phyloP scores from a whole-genome alignment of 1,284 basidiomycete species.

The Melampsora abietis-canadensis region DNA sequence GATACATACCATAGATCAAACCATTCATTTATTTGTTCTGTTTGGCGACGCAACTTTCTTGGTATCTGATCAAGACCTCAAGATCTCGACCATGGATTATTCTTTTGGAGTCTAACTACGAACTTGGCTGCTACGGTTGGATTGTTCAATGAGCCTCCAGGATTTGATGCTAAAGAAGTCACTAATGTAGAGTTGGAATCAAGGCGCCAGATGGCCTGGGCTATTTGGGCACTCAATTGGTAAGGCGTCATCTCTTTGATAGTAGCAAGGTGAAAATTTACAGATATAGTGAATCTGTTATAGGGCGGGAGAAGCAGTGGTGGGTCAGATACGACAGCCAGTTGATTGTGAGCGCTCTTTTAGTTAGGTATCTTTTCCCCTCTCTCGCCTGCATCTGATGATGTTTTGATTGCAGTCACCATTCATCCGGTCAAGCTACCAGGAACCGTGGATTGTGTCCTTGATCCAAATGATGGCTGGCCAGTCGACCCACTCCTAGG shows the following conservation, averaged over 20 bases:
- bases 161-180: slow-evolving; percentile 8
- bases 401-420: not conserved
- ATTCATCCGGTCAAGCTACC: slow-evolving; percentile 25
- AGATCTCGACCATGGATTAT: slow-evolving; percentile 37
- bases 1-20: no score
- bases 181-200: slow-evolving; percentile 25
- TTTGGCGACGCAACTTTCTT: not conserved
- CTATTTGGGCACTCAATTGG: slow-evolving; percentile 28
- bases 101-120: slow-evolving; percentile 27
- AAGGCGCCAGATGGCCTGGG: slow-evolving; percentile 26
- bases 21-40: not conserved
- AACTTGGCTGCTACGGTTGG: slow-evolving; percentile 14
- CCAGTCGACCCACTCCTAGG: slow-evolving; percentile 13
- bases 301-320: slow-evolving; percentile 29
- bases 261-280: no score
- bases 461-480: slow-evolving; percentile 38
- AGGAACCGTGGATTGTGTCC: not conserved
- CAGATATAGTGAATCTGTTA: not conserved
- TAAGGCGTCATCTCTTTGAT: not conserved
- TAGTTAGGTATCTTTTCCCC: not conserved
- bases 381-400: no score
- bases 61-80: slow-evolving; percentile 16
- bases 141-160: slow-evolving; percentile 31
- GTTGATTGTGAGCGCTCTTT: slow-evolving; percentile 12
- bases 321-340: not conserved